Conservation (phyloP, 257 asterid genomes). For the Ilex aquifolium region DNA sequence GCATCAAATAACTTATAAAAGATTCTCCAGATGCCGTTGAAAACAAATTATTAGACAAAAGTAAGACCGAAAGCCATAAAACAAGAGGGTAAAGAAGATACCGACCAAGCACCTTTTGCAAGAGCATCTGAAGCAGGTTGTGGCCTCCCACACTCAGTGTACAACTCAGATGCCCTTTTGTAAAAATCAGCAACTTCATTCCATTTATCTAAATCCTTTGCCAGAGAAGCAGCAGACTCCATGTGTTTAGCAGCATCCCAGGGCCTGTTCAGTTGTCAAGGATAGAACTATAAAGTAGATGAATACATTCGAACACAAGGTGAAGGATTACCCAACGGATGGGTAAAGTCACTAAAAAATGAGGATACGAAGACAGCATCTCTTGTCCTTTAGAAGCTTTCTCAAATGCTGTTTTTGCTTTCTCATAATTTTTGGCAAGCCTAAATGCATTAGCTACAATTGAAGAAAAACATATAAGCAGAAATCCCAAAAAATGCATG, state of each 20-base stretch:
- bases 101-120: constrained; percentile 96
- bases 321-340: constrained; percentile 1
- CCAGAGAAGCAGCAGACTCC: constrained; percentile 91
- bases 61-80: not conserved
- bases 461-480: not conserved
- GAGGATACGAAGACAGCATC: constrained; percentile 86
- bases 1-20: too few relatives aligned
- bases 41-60: not conserved
- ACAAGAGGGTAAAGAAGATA: constrained; percentile 4
- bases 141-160: constrained; percentile 81
- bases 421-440: constrained; percentile 55
- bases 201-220: constrained; percentile 81
- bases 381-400: constrained; percentile 98
- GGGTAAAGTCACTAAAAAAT: not conserved
- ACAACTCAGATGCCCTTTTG: constrained; percentile 79
- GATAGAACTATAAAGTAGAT: not conserved
- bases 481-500: not conserved
- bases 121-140: constrained; percentile 99
- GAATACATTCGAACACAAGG: constrained; percentile 2
- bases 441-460: constrained; percentile 67
- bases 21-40: constrained; percentile 23
- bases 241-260: constrained; percentile 99
- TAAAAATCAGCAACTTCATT: constrained; percentile 82
- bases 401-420: constrained; percentile 89
- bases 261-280: constrained; percentile 65